A percentile compares a stretch with the other conserved stretches of the same genome.
Evolutionary conservation across 2,329 filamentous ascomycete species (phyloP).

Genomic region (Pseudonectria buxi): DNA sequence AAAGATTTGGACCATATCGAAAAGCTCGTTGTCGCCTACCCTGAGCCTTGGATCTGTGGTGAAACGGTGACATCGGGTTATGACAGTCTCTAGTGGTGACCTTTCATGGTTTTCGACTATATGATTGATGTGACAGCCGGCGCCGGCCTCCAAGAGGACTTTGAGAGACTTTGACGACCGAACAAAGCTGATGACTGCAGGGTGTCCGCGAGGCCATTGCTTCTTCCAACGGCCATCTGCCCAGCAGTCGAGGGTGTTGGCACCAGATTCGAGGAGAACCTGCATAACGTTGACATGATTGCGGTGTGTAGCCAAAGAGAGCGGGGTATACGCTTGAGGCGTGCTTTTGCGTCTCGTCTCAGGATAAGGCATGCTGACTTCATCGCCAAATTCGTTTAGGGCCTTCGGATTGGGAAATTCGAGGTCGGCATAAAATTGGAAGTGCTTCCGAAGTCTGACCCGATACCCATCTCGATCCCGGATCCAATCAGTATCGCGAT

Average conservation of each 20-base stretch:
- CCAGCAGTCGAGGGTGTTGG: not conserved
- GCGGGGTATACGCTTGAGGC: not conserved
- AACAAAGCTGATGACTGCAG: constrained; percentile 2
- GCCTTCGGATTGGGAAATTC: no score
- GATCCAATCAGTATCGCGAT: no score
- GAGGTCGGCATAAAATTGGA: no score
- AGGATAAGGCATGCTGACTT: no score
- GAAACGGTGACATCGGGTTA: not conserved
- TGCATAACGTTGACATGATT: constrained; percentile 4
- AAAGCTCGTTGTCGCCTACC: not conserved
- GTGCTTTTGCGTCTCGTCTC: not conserved
- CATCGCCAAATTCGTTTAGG: no score
- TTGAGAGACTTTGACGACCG: constrained; percentile 2
- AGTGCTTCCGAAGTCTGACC: no score
- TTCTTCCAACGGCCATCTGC: not conserved
- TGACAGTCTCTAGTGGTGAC: constrained; percentile 4
- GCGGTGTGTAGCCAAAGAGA: constrained; percentile 2
- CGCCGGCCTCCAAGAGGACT: constrained; percentile 1
- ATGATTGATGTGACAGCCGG: constrained; percentile 1
- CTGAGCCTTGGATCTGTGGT: not conserved
- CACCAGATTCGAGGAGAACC: not conserved
- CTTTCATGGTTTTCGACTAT: not conserved
- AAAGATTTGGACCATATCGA: not conserved
- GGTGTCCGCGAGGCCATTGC: not conserved
- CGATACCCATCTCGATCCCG: no score